A percentile compares a stretch with the other conserved stretches of the same genome.
Conservation (phyloP, 805 yeast species). For the Diddensiella transvaalensis region DNA sequence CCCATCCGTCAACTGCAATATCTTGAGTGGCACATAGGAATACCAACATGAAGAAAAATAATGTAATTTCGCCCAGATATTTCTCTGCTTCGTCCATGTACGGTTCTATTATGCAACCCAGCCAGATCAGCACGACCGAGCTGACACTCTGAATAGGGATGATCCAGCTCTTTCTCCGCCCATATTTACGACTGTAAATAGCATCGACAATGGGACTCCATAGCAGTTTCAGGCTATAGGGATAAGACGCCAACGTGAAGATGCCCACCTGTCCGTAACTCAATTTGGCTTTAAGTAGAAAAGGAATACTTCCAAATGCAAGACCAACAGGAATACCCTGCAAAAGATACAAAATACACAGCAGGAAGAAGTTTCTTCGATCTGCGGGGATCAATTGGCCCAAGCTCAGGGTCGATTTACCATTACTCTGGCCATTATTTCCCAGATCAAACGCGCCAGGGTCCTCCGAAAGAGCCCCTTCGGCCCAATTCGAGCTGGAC, state of each 20-base stretch:
- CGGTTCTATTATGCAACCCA: constrained; percentile 58
- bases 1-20: constrained; percentile 99
- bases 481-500: constrained; percentile 20
- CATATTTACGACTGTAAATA: constrained; percentile 58
- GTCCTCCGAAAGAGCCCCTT: constrained; percentile 3
- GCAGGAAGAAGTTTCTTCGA: constrained; percentile 67
- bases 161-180: constrained; percentile 91
- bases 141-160: constrained; percentile 86
- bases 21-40: constrained; percentile 96
- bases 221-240: constrained; percentile 83
- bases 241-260: constrained; percentile 89
- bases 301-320: constrained; percentile 93
- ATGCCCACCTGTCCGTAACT: constrained; percentile 87
- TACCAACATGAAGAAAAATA: constrained; percentile 70
- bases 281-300: constrained; percentile 74
- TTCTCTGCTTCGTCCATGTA: constrained; percentile 44
- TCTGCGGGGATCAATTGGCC: constrained; percentile 42
- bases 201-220: constrained; percentile 99
- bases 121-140: constrained; percentile 57
- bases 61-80: constrained; percentile 56
- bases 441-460: constrained; percentile 5
- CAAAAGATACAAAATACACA: constrained; percentile 71
- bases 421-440: constrained; percentile 3
- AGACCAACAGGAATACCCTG: constrained; percentile 98
- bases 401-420: constrained; percentile 23